phyloP scores from a whole-genome alignment of 768 basidiomycete species.

The Nidula microcarpa region DNA sequence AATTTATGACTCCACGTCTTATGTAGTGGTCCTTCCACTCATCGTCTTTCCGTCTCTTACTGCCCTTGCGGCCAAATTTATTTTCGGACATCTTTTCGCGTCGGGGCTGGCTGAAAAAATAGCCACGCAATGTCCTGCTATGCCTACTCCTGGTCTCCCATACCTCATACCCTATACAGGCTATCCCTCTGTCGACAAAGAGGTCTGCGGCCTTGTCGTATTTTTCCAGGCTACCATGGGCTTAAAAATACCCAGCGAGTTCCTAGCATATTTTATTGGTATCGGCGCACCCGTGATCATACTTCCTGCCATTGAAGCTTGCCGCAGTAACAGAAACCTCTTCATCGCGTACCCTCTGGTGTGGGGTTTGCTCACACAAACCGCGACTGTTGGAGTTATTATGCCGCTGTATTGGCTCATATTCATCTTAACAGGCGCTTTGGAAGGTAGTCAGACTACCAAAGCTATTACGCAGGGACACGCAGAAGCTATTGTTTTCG shows the following conservation, averaged over 20 bases:
- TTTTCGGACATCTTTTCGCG: constrained; percentile 25
- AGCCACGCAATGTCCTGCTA: constrained; percentile 24
- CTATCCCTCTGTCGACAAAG: constrained; percentile 25
- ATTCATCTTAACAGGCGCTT: constrained; percentile 35
- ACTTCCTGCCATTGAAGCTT: constrained; percentile 41
- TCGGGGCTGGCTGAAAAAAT: constrained; percentile 25
- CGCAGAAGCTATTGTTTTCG: constrained; percentile 52
- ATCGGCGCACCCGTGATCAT: constrained; percentile 30
- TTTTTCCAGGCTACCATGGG: constrained; percentile 46
- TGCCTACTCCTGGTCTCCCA: constrained; percentile 12
- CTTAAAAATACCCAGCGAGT: constrained; percentile 17
- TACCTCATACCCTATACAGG: constrained; percentile 39
- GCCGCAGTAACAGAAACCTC: constrained; percentile 28
- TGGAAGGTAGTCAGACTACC: constrained; percentile 9
- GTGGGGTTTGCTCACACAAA: constrained; percentile 38
- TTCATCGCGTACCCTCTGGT: constrained; percentile 37
- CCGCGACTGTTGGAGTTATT: constrained; percentile 35
- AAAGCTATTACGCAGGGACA: constrained; percentile 32
- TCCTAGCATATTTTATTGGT: constrained; percentile 34
- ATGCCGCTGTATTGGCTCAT: constrained; percentile 46
- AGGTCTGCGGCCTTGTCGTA: constrained; percentile 39
- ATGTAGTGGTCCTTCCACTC: constrained; percentile 28
- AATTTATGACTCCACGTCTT: too few species aligned
- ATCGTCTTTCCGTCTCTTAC: constrained; percentile 35
- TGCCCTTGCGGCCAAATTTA: constrained; percentile 27